Percentiles rank a stretch among this genome's conserved stretches.
Conservation (phyloP, 1,284 basidiomycete genomes). For the Cutaneotrichosporon cutaneum region DNA sequence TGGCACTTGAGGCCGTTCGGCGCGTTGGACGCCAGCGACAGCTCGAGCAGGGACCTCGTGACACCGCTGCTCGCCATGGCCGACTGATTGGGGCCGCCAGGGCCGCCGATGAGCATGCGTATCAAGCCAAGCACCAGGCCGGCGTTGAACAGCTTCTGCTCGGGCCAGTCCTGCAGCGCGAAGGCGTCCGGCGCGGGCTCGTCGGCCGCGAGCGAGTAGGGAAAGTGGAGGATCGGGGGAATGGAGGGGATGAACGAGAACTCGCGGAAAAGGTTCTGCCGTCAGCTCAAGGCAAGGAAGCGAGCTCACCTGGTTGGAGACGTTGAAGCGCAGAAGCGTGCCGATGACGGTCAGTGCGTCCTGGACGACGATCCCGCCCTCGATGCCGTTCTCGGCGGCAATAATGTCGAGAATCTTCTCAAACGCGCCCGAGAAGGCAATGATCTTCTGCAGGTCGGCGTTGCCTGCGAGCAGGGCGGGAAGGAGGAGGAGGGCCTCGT, state of each 20-base stretch:
- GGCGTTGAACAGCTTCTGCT: constrained; percentile 79
- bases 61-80: constrained; percentile 62
- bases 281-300: neutral
- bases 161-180: constrained; percentile 93
- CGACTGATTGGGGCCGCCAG: constrained; percentile 66
- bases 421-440: constrained; percentile 96
- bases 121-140: constrained; percentile 74
- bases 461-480: constrained; percentile 80
- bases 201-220: constrained; percentile 64
- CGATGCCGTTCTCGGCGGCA: constrained; percentile 81
- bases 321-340: constrained; percentile 82
- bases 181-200: constrained; percentile 82
- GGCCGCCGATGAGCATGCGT: constrained; percentile 60
- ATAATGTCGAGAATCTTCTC: constrained; percentile 92
- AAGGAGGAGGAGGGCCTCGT: constrained; percentile 75
- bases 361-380: constrained; percentile 83
- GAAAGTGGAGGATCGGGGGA: constrained; percentile 82
- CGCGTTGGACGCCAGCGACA: constrained; percentile 86
- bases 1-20: constrained; percentile 83
- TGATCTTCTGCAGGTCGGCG: constrained; percentile 92
- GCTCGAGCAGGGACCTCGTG: constrained; percentile 79
- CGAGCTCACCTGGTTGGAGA: constrained; percentile 82
- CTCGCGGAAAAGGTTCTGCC: constrained; percentile 93
- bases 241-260: constrained; percentile 78
- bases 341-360: constrained; percentile 84